Evolutionary conservation across 345 rosid genomes (phyloP).

Genomic region (Citrus trifoliata): DNA sequence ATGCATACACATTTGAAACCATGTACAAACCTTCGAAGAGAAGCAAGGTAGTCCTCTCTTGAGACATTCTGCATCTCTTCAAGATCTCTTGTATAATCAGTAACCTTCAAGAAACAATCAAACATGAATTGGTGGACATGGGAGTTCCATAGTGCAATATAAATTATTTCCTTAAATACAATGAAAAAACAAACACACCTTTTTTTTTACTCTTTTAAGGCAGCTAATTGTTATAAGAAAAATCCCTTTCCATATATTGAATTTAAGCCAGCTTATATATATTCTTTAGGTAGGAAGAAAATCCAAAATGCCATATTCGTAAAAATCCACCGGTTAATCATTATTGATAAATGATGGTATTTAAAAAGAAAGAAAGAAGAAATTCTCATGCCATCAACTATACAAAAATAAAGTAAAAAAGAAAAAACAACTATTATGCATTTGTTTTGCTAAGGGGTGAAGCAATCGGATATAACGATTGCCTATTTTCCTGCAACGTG

Average conservation of each 20-base stretch:
- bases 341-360: background rate
- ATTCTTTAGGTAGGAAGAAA: background rate
- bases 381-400: background rate
- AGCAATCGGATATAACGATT: background rate
- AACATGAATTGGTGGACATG: background rate
- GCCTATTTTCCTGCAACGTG: background rate
- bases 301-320: background rate
- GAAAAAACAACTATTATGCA: background rate
- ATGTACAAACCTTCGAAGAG: constrained; percentile 72
- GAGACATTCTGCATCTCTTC: constrained; percentile 97
- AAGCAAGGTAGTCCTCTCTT: constrained; percentile 93
- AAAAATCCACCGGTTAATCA: background rate
- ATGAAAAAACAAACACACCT: background rate
- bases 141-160: background rate
- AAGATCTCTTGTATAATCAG: constrained; percentile 90
- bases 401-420: background rate
- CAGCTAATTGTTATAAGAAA: background rate
- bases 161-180: background rate
- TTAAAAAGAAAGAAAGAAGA: background rate
- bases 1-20: constrained; percentile 6
- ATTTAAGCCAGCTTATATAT: background rate
- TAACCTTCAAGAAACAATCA: constrained; percentile 49
- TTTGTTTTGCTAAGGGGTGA: background rate
- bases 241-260: background rate
- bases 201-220: background rate